A percentile compares a stretch with the other conserved stretches of the same genome.
phyloP scores from a whole-genome alignment of 108 stramenopile species.

The Aureococcus anophagefferens region DNA sequence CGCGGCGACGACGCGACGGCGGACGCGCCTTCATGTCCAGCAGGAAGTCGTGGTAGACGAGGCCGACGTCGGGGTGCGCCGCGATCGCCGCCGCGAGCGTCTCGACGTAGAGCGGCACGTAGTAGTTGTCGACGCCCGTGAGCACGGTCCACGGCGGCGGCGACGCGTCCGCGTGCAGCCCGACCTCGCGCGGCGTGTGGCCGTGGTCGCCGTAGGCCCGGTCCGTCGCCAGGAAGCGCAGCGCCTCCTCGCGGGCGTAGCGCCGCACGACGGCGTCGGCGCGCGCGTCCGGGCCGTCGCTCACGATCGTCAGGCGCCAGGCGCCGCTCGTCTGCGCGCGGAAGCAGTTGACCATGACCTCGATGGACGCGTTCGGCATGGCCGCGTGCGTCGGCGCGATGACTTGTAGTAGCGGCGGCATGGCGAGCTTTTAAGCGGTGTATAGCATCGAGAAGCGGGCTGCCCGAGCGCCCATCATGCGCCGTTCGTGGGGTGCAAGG shows the following conservation, averaged over 20 bases:
- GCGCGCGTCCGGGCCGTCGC: neutral
- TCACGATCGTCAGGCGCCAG: neutral
- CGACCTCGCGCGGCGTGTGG: neutral
- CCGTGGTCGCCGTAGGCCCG: neutral
- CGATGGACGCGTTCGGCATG: neutral
- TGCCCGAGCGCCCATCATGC: no score
- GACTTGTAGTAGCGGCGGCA: neutral
- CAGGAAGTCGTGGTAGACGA: neutral
- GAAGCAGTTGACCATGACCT: neutral
- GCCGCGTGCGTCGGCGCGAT: neutral
- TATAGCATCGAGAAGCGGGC: no score
- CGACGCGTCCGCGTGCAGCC: neutral
- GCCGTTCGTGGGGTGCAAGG: no score
- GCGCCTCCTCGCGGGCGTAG: neutral
- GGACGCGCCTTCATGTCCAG: constrained; percentile 1
- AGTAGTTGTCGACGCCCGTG: neutral
- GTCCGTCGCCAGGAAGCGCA: neutral
- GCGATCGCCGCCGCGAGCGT: neutral
- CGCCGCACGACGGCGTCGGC: neutral
- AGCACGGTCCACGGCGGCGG: neutral
- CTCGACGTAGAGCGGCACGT: neutral
- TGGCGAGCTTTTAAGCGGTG: no score
- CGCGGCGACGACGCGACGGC: no score
- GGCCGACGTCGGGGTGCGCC: neutral
- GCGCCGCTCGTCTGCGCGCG: neutral